phyloP scores from a whole-genome alignment of 495 filamentous ascomycete genomes.

The Xylaria curta region DNA sequence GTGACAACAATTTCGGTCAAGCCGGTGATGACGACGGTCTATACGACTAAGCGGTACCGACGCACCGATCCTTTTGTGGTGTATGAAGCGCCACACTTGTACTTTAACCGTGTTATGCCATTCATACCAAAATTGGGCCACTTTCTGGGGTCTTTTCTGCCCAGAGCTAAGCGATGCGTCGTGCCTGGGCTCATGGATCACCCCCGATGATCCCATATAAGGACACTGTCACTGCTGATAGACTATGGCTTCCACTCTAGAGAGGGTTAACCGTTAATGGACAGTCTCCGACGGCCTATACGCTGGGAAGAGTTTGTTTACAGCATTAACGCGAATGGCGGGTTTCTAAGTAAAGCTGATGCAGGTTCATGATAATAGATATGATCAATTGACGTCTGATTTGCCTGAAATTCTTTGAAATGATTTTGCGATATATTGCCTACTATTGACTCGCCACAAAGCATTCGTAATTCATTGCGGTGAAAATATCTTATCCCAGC shows the following conservation, averaged over 20 bases:
- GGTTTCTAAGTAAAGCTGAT: slow-evolving; percentile 5
- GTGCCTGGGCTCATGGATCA: slow-evolving; percentile 1
- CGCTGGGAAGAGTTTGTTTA: slow-evolving; percentile 6
- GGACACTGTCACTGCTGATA: slow-evolving; percentile 16
- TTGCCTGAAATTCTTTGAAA: not conserved
- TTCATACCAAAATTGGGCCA: slow-evolving; percentile 29
- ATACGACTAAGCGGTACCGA: slow-evolving; percentile 60
- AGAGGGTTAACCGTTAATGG: slow-evolving; percentile 15
- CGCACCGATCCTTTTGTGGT: not conserved
- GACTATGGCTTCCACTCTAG: slow-evolving; percentile 22
- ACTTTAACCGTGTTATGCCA: slow-evolving; percentile 33
- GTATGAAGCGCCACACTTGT: slow-evolving; percentile 28
- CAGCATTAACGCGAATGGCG: not conserved
- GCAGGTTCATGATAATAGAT: slow-evolving; percentile 28
- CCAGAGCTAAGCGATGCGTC: not conserved
- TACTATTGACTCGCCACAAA: too few species aligned
- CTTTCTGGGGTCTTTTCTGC: slow-evolving; percentile 1
- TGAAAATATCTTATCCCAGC: too few species aligned
- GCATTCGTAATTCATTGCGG: not conserved
- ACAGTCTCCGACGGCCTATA: not conserved
- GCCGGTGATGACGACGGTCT: slow-evolving; percentile 89
- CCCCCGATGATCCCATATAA: not conserved
- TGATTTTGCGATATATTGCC: not conserved
- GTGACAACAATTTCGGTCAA: slow-evolving; percentile 65
- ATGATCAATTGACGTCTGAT: slow-evolving; percentile 24